Evolutionary conservation across 2,329 filamentous ascomycete genomes (phyloP), one percentile per base, ranked within the genome.

Genomic region (Sarocladiaceae sp.): DNA sequence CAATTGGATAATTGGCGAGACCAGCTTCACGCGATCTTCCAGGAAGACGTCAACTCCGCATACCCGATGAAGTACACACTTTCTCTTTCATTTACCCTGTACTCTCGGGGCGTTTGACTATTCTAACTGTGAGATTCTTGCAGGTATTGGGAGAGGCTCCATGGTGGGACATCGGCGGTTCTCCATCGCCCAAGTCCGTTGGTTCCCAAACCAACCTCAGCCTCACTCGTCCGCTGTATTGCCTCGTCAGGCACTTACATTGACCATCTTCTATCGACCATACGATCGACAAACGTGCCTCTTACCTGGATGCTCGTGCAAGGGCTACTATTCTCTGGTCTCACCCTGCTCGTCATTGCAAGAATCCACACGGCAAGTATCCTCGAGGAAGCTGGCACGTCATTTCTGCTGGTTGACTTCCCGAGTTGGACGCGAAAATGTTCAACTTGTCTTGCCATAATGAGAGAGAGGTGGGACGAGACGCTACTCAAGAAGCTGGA

Each of bases 271-370:
- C 6, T 29, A 2, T 19, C 20, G 7, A 35, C 40, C 16, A 6
- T 48, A 12, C 33, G 44, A 6, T 33, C 24, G 19, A 46, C 33
- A 33, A 39, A 48, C n/a, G 34, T 48, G 2, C 40, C 44, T 15
- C 34, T 46, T 2, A 33, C 40, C 6, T 48, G 47, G 47, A 48
- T 48, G 47, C 16, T 48, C 5, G 41, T 46, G 4, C 47, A 48
- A 23, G 47, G 47, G 2, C 33, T 48, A 27, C 15, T 48, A 11
- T 48, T 46, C n/a, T 39, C 47, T 3, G 47, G 47, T 3, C 13
- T 48, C 2, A 48, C 47, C 2, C 46, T 48, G 47, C 19, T 48
- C 3, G 29, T 48, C 24, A 48, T 40, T 1, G 44, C 32, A 18
- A 44, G 26, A 13, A 29, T 13, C 26, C 7, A 13, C 26, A 9